phyloP scores from a whole-genome alignment of 495 filamentous ascomycete species.

The Eremomyces bilateralis region DNA sequence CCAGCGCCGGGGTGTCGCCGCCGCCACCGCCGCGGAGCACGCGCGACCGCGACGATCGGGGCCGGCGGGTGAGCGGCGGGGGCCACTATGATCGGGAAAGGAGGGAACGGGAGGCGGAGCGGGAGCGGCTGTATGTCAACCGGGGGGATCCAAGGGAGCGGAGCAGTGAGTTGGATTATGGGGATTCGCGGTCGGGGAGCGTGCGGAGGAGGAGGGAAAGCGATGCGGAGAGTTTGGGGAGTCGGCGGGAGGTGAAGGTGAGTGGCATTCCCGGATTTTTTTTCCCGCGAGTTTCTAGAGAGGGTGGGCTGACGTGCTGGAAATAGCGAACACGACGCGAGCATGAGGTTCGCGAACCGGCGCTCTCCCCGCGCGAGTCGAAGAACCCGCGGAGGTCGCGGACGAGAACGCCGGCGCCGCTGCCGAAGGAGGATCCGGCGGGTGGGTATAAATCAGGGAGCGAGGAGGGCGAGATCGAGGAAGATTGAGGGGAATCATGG shows the following conservation, averaged over 20 bases:
- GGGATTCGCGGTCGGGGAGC: constrained; percentile 34
- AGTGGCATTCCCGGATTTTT: not conserved
- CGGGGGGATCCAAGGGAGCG: constrained; percentile 41
- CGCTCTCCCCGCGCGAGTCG: constrained; percentile 26
- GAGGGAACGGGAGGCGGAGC: constrained; percentile 62
- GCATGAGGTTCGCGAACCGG: constrained; percentile 33
- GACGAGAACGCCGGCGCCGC: constrained; percentile 16
- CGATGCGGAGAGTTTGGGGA: constrained; percentile 46
- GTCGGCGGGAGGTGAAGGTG: constrained; percentile 39
- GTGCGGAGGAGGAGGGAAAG: constrained; percentile 43
- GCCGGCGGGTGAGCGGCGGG: constrained; percentile 6
- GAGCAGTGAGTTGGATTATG: constrained; percentile 70
- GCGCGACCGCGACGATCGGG: constrained; percentile 20
- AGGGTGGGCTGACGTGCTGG: too few relatives aligned
- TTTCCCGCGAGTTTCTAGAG: too few relatives aligned
- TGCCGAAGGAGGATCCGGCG: constrained; percentile 28
- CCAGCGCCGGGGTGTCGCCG: constrained; percentile 34
- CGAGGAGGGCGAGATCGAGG: constrained; percentile 96
- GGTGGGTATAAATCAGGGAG: constrained; percentile 48
- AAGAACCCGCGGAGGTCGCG: too few relatives aligned
- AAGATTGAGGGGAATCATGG: too few relatives aligned
- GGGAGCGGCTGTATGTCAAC: constrained; percentile 63
- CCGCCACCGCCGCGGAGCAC: constrained; percentile 14
- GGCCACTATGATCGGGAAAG: constrained; percentile 49
- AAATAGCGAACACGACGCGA: constrained; percentile 43